Percentiles rank a stretch among this genome's conserved stretches.
These are phyloP conservation scores for Chaetomium olivaceum DNA, from an alignment of 2,329 filamentous ascomycete species.

Conservation along the genomic window DNA sequence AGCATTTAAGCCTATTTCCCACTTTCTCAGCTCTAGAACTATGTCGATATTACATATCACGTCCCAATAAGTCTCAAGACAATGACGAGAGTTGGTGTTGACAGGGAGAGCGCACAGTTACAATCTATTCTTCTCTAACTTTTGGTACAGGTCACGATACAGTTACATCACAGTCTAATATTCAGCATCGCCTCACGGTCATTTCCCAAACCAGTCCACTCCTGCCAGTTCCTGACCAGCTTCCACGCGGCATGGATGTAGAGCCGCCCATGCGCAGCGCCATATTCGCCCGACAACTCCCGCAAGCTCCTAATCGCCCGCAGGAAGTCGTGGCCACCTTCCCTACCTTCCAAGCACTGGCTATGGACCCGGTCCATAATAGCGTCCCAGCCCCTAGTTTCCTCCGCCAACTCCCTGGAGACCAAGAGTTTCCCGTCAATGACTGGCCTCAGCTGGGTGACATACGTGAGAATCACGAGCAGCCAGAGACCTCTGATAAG, in stretches of 20 bases:
- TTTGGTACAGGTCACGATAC: neutral
- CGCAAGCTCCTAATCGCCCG: constrained; percentile 26
- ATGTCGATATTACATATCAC: too few species aligned
- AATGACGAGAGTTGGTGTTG: too few species aligned
- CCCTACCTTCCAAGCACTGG: constrained; percentile 6
- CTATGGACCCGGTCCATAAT: constrained; percentile 17
- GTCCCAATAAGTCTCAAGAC: too few species aligned
- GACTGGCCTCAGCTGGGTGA: constrained; percentile 35
- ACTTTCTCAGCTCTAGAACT: too few species aligned
- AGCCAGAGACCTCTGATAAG: constrained; percentile 33
- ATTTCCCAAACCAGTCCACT: constrained; percentile 32
- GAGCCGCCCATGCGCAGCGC: constrained; percentile 12
- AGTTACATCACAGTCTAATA: constrained; percentile 29
- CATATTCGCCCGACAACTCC: constrained; percentile 21
- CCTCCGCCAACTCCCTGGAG: constrained; percentile 9
- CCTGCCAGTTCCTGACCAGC: constrained; percentile 29
- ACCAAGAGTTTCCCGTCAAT: constrained; percentile 28
- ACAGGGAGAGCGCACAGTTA: neutral
- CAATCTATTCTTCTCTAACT: neutral
- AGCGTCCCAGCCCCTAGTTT: constrained; percentile 21
- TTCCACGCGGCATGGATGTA: constrained; percentile 31
- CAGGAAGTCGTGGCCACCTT: constrained; percentile 18
- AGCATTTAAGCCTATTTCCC: too few species aligned
- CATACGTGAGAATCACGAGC: constrained; percentile 31
- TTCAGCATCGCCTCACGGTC: constrained; percentile 31